Conservation (phyloP, 2,329 filamentous ascomycete genomes). For the Diaporthe caulivora region DNA sequence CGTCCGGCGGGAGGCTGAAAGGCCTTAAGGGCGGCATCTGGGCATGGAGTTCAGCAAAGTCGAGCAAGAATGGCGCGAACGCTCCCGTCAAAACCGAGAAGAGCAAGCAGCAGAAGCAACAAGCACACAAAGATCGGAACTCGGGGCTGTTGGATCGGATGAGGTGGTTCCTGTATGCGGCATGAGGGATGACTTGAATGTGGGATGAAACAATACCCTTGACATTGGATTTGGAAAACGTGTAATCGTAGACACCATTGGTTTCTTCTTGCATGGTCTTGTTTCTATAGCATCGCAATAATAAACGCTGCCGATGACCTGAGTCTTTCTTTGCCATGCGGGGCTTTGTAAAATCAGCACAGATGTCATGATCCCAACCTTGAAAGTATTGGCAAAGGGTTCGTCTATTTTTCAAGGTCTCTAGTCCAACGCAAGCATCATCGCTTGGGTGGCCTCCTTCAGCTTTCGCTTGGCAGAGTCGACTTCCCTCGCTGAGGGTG, state of each 20-base stretch:
- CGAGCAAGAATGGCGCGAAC: not conserved
- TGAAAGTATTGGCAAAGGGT: too few relatives aligned
- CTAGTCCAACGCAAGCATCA: constrained; percentile 35
- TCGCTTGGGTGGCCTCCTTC: constrained; percentile 33
- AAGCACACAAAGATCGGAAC: not conserved
- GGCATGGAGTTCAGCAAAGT: constrained; percentile 5
- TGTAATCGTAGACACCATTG: constrained; percentile 13
- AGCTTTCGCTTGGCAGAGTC: constrained; percentile 33
- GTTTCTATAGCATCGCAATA: constrained; percentile 10
- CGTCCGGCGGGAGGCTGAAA: constrained; percentile 3
- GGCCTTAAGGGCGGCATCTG: constrained; percentile 12
- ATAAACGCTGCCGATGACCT: constrained; percentile 24
- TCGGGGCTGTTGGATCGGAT: constrained; percentile 27
- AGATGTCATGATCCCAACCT: too few relatives aligned
- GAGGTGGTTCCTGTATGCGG: constrained; percentile 27
- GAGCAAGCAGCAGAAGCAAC: constrained; percentile 12
- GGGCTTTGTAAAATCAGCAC: not conserved
- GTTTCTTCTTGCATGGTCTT: not conserved
- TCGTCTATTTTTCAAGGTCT: not conserved
- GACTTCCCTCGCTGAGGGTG: constrained; percentile 32
- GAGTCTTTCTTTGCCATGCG: not conserved
- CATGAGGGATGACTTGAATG: not conserved
- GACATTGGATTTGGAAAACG: not conserved
- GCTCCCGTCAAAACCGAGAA: constrained; percentile 1
- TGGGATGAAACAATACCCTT: constrained; percentile 15